Evolutionary conservation across 305 asterid species (phyloP).

Genomic region (Solanum hybrid): DNA sequence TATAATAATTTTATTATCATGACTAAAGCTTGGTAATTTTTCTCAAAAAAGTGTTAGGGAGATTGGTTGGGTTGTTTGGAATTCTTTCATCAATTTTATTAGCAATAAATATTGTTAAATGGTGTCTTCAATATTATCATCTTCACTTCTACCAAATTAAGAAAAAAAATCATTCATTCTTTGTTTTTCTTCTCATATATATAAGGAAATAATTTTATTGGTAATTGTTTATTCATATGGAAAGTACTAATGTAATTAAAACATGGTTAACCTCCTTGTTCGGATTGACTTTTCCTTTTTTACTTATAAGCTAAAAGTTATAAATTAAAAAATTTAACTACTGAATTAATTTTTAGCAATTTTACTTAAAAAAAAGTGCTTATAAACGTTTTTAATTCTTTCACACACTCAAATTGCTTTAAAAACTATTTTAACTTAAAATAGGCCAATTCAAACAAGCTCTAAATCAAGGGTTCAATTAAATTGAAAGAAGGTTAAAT

Average conservation of each 20-base stretch:
- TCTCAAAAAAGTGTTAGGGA: neutral
- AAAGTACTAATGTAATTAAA: no score
- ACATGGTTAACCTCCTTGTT: no score
- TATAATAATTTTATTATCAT: neutral
- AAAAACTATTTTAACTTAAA: no score
- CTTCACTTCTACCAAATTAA: neutral
- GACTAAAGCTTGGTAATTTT: neutral
- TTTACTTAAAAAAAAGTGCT: no score
- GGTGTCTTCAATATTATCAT: neutral
- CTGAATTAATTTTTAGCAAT: no score
- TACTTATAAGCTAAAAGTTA: no score
- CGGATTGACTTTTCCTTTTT: no score
- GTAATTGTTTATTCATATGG: no score
- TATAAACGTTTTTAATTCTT: no score
- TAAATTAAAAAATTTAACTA: no score
- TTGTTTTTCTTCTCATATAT: neutral
- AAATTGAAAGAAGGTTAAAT: neutral
- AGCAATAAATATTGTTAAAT: neutral
- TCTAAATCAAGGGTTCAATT: neutral
- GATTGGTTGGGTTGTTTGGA: neutral
- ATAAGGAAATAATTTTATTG: neutral
- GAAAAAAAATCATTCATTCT: neutral
- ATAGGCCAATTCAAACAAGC: neutral
- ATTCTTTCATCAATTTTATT: neutral
- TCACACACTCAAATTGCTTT: no score